phyloP scores from a whole-genome alignment of 2,329 filamentous ascomycete species.

The Corinectria fuckeliana region DNA sequence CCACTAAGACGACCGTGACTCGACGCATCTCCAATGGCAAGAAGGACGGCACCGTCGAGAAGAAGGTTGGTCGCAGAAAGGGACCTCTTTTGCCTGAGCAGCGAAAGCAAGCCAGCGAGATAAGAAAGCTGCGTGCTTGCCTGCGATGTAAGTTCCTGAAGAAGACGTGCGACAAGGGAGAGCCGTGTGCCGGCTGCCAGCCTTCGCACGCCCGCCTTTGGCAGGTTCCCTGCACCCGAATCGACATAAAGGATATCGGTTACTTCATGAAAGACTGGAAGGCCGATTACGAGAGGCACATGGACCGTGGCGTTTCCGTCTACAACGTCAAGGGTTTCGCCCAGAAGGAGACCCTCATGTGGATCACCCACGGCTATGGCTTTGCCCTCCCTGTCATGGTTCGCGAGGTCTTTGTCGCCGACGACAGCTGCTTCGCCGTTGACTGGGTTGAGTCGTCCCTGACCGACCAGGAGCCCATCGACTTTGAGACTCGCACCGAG shows the following conservation, averaged over 20 bases:
- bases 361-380: constrained; percentile 96
- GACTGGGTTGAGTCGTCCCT: constrained; percentile 90
- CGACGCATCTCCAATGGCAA: constrained; percentile 79
- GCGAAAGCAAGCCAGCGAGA: constrained; percentile 95
- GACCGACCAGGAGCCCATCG: constrained; percentile 70
- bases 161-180: constrained; percentile 98
- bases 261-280: constrained; percentile 99
- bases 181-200: constrained; percentile 94
- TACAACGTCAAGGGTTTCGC: constrained; percentile 91
- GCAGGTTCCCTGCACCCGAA: constrained; percentile 97
- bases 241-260: constrained; percentile 97
- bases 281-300: constrained; percentile 92
- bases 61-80: constrained; percentile 89
- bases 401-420: constrained; percentile 89
- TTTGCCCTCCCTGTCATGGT: constrained; percentile 92
- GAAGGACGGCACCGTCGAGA: constrained; percentile 80
- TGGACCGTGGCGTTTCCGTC: constrained; percentile 85
- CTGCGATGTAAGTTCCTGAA: constrained; percentile 98
- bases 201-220: constrained; percentile 93
- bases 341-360: constrained; percentile 73
- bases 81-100: constrained; percentile 92
- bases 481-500: constrained; percentile 87
- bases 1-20: constrained; percentile 80
- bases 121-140: constrained; percentile 92
- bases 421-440: constrained; percentile 90